phyloP scores from a whole-genome alignment of 2,329 filamentous ascomycete species.

The Diatrype stigma region DNA sequence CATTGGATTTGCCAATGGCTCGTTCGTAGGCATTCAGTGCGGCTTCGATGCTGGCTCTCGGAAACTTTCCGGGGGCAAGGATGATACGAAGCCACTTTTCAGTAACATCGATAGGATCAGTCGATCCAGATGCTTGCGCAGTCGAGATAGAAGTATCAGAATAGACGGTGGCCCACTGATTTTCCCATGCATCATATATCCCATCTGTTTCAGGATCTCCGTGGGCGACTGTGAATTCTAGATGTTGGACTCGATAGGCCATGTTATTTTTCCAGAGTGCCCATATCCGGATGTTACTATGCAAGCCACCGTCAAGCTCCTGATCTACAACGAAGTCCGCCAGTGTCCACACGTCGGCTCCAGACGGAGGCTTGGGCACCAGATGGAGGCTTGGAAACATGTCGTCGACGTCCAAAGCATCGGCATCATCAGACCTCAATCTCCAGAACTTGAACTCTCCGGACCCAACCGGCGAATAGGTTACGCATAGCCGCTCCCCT shows the following conservation, averaged over 20 bases:
- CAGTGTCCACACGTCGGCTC: conserved; percentile 73
- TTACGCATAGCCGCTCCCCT: conserved; percentile 60
- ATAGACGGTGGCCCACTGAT: conserved; percentile 66
- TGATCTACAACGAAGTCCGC: conserved; percentile 63
- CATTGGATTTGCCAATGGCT: conserved; percentile 44
- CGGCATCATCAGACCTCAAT: conserved; percentile 60
- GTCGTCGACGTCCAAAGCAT: conserved; percentile 64
- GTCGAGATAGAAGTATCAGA: conserved; percentile 53
- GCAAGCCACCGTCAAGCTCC: background rate
- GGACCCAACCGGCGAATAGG: conserved; percentile 81
- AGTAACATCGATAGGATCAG: conserved; percentile 64
- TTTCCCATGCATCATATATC: conserved; percentile 57
- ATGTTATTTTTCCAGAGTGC: conserved; percentile 82
- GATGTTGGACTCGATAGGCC: conserved; percentile 67
- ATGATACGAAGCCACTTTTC: conserved; percentile 86
- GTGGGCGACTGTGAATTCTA: conserved; percentile 56
- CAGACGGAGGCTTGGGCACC: conserved; percentile 65
- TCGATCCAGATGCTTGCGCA: conserved; percentile 54
- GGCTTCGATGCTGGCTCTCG: conserved; percentile 73
- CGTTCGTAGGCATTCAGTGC: conserved; percentile 78
- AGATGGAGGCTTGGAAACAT: conserved; percentile 61
- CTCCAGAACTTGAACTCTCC: conserved; percentile 95
- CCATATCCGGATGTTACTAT: conserved; percentile 51
- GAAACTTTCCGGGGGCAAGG: conserved; percentile 78
- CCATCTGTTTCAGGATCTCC: conserved; percentile 43